Conservation (phyloP, 2,329 filamentous ascomycete species). For the Diaporthe vaccinii region DNA sequence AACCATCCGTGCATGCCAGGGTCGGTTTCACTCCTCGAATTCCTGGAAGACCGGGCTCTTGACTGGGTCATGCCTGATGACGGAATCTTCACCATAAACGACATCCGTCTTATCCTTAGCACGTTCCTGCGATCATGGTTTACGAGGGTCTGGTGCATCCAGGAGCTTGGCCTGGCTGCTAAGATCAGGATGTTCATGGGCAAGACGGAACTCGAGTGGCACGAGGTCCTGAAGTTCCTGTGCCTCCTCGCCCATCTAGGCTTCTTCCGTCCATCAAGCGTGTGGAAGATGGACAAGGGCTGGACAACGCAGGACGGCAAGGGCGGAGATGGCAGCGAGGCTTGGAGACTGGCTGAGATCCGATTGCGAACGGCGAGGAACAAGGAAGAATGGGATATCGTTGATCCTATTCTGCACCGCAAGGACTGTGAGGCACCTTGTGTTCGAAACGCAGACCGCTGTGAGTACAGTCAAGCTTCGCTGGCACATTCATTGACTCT, state of each 20-base stretch:
- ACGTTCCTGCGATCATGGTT: slow-evolving; percentile 29
- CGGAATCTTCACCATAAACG: slow-evolving; percentile 20
- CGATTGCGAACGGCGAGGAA: slow-evolving; percentile 19
- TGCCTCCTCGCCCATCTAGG: slow-evolving; percentile 21
- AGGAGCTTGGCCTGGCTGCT: slow-evolving; percentile 9
- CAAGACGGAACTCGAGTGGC: slow-evolving; percentile 32
- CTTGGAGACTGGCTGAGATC: slow-evolving; percentile 33
- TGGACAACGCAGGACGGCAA: slow-evolving; percentile 29
- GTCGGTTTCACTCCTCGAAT: slow-evolving; percentile 7
- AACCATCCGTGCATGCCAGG: neutral
- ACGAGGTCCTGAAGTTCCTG: slow-evolving; percentile 28
- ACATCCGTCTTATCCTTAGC: slow-evolving; percentile 27
- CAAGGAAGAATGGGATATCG: slow-evolving; percentile 22
- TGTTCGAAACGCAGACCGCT: neutral
- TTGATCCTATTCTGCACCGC: slow-evolving; percentile 14
- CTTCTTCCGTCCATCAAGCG: slow-evolving; percentile 29
- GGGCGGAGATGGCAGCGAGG: slow-evolving; percentile 33
- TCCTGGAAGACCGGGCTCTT: neutral
- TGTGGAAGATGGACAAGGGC: slow-evolving; percentile 27
- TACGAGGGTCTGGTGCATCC: slow-evolving; percentile 27
- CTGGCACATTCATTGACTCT: neutral
- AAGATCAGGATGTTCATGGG: slow-evolving; percentile 34
- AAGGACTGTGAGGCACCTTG: slow-evolving; percentile 15
- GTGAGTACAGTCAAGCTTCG: neutral
- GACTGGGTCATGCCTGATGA: slow-evolving; percentile 19